A percentile compares a stretch with the other conserved stretches of the same genome.
Evolutionary conservation across 2,329 filamentous ascomycete genomes (phyloP).

Genomic region (Neofusicoccum cordaticola): DNA sequence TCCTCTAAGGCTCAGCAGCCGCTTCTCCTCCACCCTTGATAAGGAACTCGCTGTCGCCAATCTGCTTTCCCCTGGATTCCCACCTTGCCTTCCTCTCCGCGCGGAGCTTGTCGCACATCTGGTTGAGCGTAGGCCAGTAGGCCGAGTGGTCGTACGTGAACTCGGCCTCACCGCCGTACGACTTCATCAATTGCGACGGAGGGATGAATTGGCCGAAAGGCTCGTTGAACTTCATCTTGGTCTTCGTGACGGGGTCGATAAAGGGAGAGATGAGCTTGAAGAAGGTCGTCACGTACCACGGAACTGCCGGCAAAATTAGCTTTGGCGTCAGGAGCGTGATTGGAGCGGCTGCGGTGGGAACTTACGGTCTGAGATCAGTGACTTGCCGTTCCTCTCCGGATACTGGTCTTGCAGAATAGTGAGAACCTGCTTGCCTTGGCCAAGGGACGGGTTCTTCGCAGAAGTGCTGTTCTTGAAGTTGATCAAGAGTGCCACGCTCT

Average conservation of each 20-base stretch:
- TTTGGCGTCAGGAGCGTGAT: not conserved
- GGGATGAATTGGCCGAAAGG: constrained; percentile 81
- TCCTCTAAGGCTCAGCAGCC: not conserved
- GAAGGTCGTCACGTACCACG: constrained; percentile 88
- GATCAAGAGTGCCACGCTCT: constrained; percentile 82
- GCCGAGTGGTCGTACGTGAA: constrained; percentile 86
- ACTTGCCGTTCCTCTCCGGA: constrained; percentile 83
- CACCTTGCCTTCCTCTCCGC: constrained; percentile 67
- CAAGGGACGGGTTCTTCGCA: constrained; percentile 72
- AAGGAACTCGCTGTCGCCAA: constrained; percentile 86
- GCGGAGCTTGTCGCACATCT: constrained; percentile 65
- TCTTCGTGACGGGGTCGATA: constrained; percentile 88
- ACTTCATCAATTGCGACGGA: constrained; percentile 74
- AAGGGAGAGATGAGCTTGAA: constrained; percentile 96
- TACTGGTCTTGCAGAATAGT: constrained; percentile 94
- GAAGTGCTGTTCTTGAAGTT: constrained; percentile 82
- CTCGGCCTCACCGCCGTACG: constrained; percentile 73
- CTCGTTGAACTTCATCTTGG: constrained; percentile 98
- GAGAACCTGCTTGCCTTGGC: constrained; percentile 77
- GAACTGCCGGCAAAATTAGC: constrained; percentile 54
- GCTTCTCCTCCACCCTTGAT: constrained; percentile 64
- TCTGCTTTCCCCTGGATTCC: constrained; percentile 72
- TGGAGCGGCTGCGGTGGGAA: constrained; percentile 18
- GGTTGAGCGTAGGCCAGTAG: constrained; percentile 86
- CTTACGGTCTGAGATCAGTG: constrained; percentile 83